These are phyloP conservation scores for Pyrus pyrifolia DNA, from an alignment of 306 rosid species.

Conservation along the genomic window DNA sequence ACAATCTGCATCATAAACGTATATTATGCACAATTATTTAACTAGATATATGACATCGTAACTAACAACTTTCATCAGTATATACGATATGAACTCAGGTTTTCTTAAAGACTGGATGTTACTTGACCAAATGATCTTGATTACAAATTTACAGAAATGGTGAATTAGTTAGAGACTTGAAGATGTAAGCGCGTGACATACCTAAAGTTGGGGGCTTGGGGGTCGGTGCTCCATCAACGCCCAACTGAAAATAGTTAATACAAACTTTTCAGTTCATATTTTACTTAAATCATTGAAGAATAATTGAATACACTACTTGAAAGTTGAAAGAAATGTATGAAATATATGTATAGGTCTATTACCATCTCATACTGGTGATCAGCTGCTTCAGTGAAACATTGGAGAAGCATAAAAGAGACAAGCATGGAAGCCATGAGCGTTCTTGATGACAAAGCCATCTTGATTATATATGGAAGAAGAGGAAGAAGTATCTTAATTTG, in stretches of 20 bases:
- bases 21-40: neutral
- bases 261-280: neutral
- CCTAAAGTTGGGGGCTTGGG: conserved; percentile 1
- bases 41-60: neutral
- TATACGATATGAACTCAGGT: neutral
- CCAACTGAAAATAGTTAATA: neutral
- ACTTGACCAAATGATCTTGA: neutral
- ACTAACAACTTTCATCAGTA: neutral
- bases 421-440: neutral
- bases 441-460: conserved; percentile 16
- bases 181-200: neutral
- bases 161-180: neutral
- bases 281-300: neutral
- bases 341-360: too few relatives aligned
- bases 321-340: neutral
- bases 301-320: neutral
- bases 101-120: neutral
- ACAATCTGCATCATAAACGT: conserved; percentile 5
- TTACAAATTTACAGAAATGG: too few relatives aligned
- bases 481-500: neutral
- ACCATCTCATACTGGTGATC: neutral
- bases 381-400: neutral
- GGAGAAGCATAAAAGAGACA: conserved; percentile 1
- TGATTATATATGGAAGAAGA: neutral
- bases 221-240: neutral